Base-by-base conservation (phyloP, 768 basidiomycete genomes). In the Panellus pusillus region DNA sequence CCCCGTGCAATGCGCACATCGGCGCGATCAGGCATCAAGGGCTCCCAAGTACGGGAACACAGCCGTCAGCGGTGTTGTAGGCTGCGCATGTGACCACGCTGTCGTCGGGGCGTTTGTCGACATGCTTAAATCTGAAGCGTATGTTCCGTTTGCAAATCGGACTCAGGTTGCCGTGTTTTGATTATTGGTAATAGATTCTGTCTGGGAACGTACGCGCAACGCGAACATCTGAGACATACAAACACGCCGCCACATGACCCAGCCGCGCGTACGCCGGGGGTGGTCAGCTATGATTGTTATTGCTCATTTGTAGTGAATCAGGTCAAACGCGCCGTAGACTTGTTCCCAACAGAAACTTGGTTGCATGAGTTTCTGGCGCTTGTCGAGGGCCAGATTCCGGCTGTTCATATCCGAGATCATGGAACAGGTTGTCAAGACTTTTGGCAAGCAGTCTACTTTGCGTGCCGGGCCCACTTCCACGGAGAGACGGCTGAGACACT, bases 351-450 rank as follows among this genome's bases (percentile, higher is more conserved):
- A 31, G 54, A 55, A 35, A 14, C 6, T 9, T 55, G 55, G 55
- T 31, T 56, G 1, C 55, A 56, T 44, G 19, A 32, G 6, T 13
- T 51, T 5, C 49, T 56, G 5, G 43, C 19, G 14, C 6, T 1
- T 9, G 44, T 37, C n/a, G 55, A 56, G 35, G 55, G 55, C n/a
- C 55, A 56, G 31, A 55, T 55, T n/a, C 54, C 54, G 9, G 54
- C 54, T 2, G 47, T 49, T 39, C 53, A 55, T 18, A 55, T 55
- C 27, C 50, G 45, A 18, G 54, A 44, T 15, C 54, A 55, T 28
- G 54, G 54, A 15, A 8, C 31, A 1, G 47, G 38, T 37, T 55
- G 48, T 18, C 47, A 37, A 8, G 15, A 20, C 6, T 8, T 45
- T 4, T 55, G 54, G 54, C 54, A 55, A 40, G 54, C 54, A 0